Base-by-base conservation (phyloP, 169 alveolate species). In the Fabrea salina region DNA sequence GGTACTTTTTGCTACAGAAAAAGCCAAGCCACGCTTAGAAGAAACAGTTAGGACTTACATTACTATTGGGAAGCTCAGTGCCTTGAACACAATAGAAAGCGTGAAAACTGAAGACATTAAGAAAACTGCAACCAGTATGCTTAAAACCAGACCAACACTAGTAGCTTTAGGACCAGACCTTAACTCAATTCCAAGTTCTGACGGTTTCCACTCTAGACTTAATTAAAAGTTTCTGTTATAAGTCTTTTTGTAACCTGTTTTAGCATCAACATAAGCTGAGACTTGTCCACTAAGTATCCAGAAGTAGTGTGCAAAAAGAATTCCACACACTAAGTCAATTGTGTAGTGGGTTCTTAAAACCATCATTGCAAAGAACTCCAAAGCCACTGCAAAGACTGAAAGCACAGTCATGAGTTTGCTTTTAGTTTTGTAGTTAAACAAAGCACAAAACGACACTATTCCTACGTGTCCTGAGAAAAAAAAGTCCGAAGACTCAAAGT, bases 401-500 rank as follows among this genome's bases (percentile, higher is more conserved):
- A 66, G 39, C 8, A 37, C 5, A 39, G 39, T 67, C 40, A 79
- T 8, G 16, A 41, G 64, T n/a, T 35, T 3, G 22, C 67, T 50
- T 50, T 68, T 53, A 30, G n/a, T 27, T 33, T 11, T 32, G 13
- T 35, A 51, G 44, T 47, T 64, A 43, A 47, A 59, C 25, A 70
- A 11, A n/a, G 79, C 19, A 13, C 22, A 33, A 58, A 58, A 25
- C 0, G 44, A 25, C 27, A 1, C 32, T 11, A 57, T 59, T 11
- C 96, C 96, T n/a, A 90, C 85, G 71, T 88, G 93, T 1, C 96
- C 96, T 67, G 92, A 85, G 58, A 47, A 91, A 83, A 91, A 88
- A 71, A 88, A 91, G 66, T 91, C 96, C 8, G 79, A 72, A 4
- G 88, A 83, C 58, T 77, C 82, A 37, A 82, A 85, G 50, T 91